phyloP scores from a whole-genome alignment of 1,284 basidiomycete species.

The Termitomyces sp. region DNA sequence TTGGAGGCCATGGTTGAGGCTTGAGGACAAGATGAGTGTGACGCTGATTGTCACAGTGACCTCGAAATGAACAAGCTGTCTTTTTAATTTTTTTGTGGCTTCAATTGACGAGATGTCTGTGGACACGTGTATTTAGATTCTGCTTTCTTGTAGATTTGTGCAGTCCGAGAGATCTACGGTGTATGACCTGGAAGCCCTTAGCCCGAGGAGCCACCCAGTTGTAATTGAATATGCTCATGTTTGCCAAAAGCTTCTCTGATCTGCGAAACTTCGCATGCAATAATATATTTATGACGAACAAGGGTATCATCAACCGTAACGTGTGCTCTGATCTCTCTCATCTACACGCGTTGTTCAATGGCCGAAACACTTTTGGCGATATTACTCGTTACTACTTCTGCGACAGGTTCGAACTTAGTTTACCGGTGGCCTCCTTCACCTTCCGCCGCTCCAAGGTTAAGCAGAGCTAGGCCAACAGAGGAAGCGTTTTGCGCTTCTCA shows the following conservation, averaged over 20 bases:
- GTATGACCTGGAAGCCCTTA: too few species aligned
- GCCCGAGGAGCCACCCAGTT: not conserved
- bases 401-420: slow-evolving; percentile 66
- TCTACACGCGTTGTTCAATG: slow-evolving; percentile 33
- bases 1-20: slow-evolving; percentile 23
- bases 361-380: slow-evolving; percentile 70
- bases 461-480: slow-evolving; percentile 51
- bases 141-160: not conserved
- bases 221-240: not conserved
- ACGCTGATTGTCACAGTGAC: slow-evolving; percentile 9
- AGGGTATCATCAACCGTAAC: not conserved
- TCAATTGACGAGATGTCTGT: too few species aligned
- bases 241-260: not conserved
- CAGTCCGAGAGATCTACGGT: too few species aligned
- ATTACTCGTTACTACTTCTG: slow-evolving; percentile 70
- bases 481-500: slow-evolving; percentile 40
- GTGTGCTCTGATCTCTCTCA: not conserved
- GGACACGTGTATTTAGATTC: not conserved
- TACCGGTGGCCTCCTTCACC: slow-evolving; percentile 74
- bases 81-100: too few species aligned
- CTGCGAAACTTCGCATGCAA: not conserved
- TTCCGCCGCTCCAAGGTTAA: slow-evolving; percentile 50
- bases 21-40: slow-evolving; percentile 5
- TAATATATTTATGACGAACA: not conserved
- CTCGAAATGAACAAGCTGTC: not conserved